Evolutionary conservation across 768 basidiomycete species (phyloP).

Genomic region (Rhizopogon roseolus): DNA sequence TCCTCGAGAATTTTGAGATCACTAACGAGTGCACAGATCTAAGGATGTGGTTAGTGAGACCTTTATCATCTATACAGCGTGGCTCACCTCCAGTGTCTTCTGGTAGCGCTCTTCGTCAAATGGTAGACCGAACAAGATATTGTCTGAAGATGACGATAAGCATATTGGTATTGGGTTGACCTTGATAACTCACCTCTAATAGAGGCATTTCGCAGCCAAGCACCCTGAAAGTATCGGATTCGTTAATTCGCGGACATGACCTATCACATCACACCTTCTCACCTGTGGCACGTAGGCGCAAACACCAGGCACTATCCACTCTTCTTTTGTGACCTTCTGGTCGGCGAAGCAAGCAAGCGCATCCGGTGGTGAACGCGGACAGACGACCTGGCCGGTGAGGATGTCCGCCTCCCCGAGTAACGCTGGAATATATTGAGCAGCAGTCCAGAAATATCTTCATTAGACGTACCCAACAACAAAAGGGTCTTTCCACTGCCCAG

Average conservation of each 20-base stretch:
- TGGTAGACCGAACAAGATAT: conserved; percentile 79
- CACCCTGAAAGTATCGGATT: conserved; percentile 32
- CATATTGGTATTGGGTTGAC: too few relatives aligned
- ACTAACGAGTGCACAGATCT: conserved; percentile 54
- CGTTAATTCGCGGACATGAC: conserved; percentile 34
- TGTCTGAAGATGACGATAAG: conserved; percentile 31
- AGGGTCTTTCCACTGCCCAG: conserved; percentile 88
- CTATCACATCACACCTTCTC: conserved; percentile 11
- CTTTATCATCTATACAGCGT: not conserved
- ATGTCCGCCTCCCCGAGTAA: conserved; percentile 88
- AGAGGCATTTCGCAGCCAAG: conserved; percentile 74
- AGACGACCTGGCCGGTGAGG: conserved; percentile 72
- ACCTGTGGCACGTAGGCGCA: conserved; percentile 88
- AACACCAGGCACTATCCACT: conserved; percentile 75
- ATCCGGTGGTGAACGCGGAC: conserved; percentile 83
- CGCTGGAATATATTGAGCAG: conserved; percentile 34
- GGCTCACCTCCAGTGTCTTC: conserved; percentile 64
- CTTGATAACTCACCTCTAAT: conserved; percentile 37
- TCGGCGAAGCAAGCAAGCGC: conserved; percentile 58
- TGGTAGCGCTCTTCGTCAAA: conserved; percentile 70
- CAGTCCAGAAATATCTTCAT: not conserved
- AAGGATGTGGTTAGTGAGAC: not conserved
- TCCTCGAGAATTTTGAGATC: conserved; percentile 84
- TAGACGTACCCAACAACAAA: conserved; percentile 53
- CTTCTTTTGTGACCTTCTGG: conserved; percentile 37